A percentile compares a stretch with the other conserved stretches of the same genome.
Evolutionary conservation across 1,284 basidiomycete species (phyloP).

Genomic region (Ustilago curta): DNA sequence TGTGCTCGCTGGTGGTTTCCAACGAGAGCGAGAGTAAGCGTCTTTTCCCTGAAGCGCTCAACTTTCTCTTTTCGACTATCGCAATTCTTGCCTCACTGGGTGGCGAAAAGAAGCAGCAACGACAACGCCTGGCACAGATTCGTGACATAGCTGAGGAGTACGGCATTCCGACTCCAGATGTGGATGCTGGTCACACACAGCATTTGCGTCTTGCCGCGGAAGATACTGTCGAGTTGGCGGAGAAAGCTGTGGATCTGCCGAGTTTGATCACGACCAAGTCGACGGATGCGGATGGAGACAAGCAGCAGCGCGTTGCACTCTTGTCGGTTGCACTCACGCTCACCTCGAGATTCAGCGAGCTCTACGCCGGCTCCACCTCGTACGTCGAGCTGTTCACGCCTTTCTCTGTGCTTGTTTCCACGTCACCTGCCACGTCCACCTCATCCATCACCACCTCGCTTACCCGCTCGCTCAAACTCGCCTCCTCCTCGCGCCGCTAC

Average conservation of each 20-base stretch:
- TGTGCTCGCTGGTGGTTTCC: constrained; percentile 80
- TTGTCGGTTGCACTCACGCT: constrained; percentile 48
- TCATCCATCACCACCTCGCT: constrained; percentile 70
- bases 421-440: constrained; percentile 30
- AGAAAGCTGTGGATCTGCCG: constrained; percentile 31
- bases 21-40: constrained; percentile 88
- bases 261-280: constrained; percentile 23
- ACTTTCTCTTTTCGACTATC: constrained; percentile 80
- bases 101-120: constrained; percentile 26
- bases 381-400: constrained; percentile 66
- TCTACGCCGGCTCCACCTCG: constrained; percentile 60
- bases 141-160: constrained; percentile 49
- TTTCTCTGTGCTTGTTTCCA: constrained; percentile 40
- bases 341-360: constrained; percentile 46
- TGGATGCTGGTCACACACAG: constrained; percentile 49
- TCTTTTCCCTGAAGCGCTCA: constrained; percentile 88
- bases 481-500: constrained; percentile 79
- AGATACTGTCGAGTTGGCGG: constrained; percentile 15
- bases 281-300: constrained; percentile 1
- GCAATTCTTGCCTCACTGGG: constrained; percentile 76
- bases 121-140: constrained; percentile 47
- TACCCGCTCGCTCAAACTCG: constrained; percentile 76
- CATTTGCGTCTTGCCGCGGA: constrained; percentile 25
- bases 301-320: constrained; percentile 18
- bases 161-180: constrained; percentile 65